Evolutionary conservation across 306 rosid species (phyloP).

Genomic region (Clitoria ternatea): DNA sequence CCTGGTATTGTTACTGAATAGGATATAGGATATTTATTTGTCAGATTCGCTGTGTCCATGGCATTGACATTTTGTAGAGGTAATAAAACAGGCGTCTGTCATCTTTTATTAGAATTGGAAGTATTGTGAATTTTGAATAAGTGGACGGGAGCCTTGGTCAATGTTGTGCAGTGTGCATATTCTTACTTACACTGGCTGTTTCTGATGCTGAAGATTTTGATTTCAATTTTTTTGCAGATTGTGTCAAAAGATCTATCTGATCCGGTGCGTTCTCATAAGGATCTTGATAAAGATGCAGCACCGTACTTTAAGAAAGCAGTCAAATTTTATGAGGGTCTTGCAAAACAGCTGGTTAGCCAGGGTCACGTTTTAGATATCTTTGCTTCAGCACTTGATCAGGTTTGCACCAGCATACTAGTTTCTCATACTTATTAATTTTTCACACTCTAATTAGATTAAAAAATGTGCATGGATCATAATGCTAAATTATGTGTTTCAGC

Average conservation of each 20-base stretch:
- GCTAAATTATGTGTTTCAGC: neutral
- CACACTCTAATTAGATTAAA: neutral
- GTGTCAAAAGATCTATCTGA: constrained; percentile 88
- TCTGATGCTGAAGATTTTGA: constrained; percentile 21
- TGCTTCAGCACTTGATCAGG: constrained; percentile 99
- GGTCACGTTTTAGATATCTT: constrained; percentile 93
- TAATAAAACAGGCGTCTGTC: neutral
- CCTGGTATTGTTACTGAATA: neutral
- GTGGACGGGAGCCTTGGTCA: neutral
- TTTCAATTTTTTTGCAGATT: constrained; percentile 55
- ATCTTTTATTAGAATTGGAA: neutral
- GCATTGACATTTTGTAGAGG: neutral
- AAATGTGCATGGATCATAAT: constrained; percentile 10
- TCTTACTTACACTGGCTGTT: constrained; percentile 8
- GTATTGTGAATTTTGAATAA: neutral
- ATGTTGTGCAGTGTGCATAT: neutral
- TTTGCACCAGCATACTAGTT: constrained; percentile 30
- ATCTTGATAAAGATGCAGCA: constrained; percentile 96
- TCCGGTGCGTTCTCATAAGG: constrained; percentile 96
- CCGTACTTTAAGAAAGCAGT: constrained; percentile 92
- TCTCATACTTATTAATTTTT: constrained; percentile 8
- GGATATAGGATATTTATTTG: neutral
- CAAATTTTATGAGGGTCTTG: constrained; percentile 77
- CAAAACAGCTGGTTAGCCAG: constrained; percentile 89
- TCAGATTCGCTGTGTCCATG: too few relatives aligned